Base-by-base conservation (phyloP, 2,329 filamentous ascomycete genomes). In the Sporothrix dimorphospora region DNA sequence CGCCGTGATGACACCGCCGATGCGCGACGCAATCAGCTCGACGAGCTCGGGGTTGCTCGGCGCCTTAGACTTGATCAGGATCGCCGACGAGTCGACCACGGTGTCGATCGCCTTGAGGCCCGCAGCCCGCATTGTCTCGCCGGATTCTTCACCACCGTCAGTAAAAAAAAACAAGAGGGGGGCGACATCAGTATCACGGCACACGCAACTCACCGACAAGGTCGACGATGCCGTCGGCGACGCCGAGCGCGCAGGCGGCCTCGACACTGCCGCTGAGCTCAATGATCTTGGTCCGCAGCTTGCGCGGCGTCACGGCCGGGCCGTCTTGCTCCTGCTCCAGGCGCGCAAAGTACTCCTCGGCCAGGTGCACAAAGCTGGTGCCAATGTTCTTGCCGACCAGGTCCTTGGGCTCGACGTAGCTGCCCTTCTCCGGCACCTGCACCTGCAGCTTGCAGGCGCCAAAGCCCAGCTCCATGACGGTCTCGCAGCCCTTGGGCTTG, bases 231-330 rank as follows among this genome's bases (percentile, higher is more conserved):
- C 95, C 96, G 80, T 98, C 95, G 57, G 96, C 96, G 38, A 98
- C 94, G 70, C 96, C 96, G 71, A 99, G 85, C 24, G 96, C 95
- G 80, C 96, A 99, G 51, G 96, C 95, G 69, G 96, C 95, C 84
- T 99, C 96, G 45, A 99, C 96, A 85, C 95, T 98, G 19, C 96
- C 96, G 75, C 95, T 96, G 73, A 98, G 88, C 82, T 96, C 97
- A 78, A 97, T 93, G 78, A 99, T 94, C 79, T 94, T 94, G 11
- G 96, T 98, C 78, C 87, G 89, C 76, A 97, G 81, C 80, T 91
- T 91, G 70, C 79, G 79, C 19, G 80, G 79, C 0, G 81, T 79
- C 34, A 76, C 79, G 51, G 77, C 74, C 69, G 81, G 81, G 72
- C 81, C 80, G 63, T 85, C 83, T 55, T 78, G 81, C 71, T 85